A percentile compares a stretch with the other conserved stretches of the same genome.
Evolutionary conservation across 805 yeast species (phyloP).

Genomic region (Hyphopichia homilentoma): DNA sequence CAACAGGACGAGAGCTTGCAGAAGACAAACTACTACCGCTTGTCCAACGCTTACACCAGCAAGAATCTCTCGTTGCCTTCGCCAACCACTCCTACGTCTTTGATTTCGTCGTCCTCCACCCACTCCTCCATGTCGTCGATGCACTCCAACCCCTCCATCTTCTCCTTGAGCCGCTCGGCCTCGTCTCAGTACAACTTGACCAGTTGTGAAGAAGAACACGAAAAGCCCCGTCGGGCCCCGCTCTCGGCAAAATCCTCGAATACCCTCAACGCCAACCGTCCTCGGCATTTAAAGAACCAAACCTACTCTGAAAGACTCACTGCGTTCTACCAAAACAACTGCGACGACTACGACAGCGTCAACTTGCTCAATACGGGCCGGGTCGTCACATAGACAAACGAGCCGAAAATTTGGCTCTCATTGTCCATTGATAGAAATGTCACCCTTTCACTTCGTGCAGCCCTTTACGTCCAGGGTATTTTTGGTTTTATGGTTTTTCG

Average conservation of each 20-base stretch:
- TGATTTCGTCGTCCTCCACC: slow-evolving; percentile 12
- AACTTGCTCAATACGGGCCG: slow-evolving; percentile 5
- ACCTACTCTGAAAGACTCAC: too few species aligned
- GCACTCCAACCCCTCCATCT: slow-evolving; percentile 7
- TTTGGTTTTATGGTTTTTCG: too few species aligned
- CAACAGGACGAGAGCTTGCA: slow-evolving; percentile 21
- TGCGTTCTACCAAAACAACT: too few species aligned
- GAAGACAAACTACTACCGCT: slow-evolving; percentile 28
- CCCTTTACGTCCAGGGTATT: too few species aligned
- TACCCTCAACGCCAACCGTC: too few species aligned
- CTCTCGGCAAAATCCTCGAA: slow-evolving; percentile 7
- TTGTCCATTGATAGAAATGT: too few species aligned
- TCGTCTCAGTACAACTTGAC: slow-evolving; percentile 8
- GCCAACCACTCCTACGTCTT: slow-evolving; percentile 8
- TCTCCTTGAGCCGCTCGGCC: slow-evolving; percentile 11
- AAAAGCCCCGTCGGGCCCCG: slow-evolving; percentile 6
- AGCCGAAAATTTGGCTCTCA: too few species aligned
- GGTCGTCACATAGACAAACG: too few species aligned
- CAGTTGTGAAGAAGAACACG: not conserved
- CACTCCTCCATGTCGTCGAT: slow-evolving; percentile 14
- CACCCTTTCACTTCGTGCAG: too few species aligned
- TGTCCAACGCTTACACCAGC: slow-evolving; percentile 17
- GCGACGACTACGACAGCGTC: too few species aligned
- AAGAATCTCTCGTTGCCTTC: slow-evolving; percentile 9
- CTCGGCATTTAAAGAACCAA: too few species aligned